Base-by-base conservation (phyloP, 2,329 filamentous ascomycete species). In the Penicillium hesseltinei region DNA sequence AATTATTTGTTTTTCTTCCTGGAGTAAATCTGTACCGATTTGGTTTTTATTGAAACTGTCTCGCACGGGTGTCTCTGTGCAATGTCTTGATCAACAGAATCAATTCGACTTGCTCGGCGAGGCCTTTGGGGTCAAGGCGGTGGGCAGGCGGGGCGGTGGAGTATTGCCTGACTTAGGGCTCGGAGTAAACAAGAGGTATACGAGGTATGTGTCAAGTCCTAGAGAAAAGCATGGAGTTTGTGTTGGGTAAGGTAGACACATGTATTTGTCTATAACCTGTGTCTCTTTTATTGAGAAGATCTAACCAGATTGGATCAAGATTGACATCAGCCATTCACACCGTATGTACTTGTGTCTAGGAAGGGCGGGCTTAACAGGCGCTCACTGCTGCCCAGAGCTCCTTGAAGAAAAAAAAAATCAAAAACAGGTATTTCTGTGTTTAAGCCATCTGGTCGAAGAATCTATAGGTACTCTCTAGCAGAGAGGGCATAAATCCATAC, bases 91-190 rank as follows among this genome's bases (percentile, higher is more conserved):
- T 33, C 25, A 39, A 33, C n/a, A 35, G 31, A 44, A 44, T 33
- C 48, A 52, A 38, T 42, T 43, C 21, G 29, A 51, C 47, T 45
- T 52, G 47, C 39, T 27, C 50, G 49, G 27, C 49, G 42, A 53
- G 19, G 19, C 42, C n/a, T 11, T 52, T 43, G 39, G 43, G 51
- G 44, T 55, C 15, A 36, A 27, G 49, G 54, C 54, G 54, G 54
- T 56, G 48, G 31, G 27, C 1, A 9, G 7, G 19, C 15, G n/a
- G 19, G 35, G 49, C 49, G 49, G 49, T 56, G 42, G 21, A 21
- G 19, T 51, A 55, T 51, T 55, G 53, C 53, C 49, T 21, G 35
- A 40, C 27, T 56, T 56, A 42, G 44, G 44, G 44, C 40, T 54
- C n/a, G 25, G 11, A 11, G 29, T 25, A 29, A n/a, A 57, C 23